Conservation (phyloP, 1,284 basidiomycete genomes). For the Puccinia coronata region DNA sequence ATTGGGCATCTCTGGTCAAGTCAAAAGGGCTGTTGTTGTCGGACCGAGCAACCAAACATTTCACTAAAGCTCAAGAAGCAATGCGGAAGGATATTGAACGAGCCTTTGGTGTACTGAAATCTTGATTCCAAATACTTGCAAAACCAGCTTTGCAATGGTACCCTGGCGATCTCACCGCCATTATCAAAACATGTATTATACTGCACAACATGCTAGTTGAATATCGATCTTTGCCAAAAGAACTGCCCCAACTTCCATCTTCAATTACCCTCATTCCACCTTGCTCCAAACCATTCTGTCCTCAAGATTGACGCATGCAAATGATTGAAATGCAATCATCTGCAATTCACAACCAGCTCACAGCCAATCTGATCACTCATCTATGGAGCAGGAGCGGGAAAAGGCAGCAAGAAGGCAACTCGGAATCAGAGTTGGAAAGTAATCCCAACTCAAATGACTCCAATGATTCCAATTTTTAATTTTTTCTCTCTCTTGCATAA, state of each 20-base stretch:
- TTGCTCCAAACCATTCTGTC: not conserved
- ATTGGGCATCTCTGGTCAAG: not conserved
- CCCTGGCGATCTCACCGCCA: not conserved
- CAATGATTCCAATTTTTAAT: too few relatives aligned
- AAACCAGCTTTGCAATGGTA: conserved; percentile 2
- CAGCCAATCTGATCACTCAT: too few relatives aligned
- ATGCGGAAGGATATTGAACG: not conserved
- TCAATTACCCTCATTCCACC: not conserved
- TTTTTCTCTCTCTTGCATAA: too few relatives aligned
- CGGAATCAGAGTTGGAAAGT: too few relatives aligned
- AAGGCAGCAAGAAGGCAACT: too few relatives aligned
- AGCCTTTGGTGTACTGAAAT: not conserved
- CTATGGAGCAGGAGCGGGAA: too few relatives aligned
- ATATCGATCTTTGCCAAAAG: not conserved
- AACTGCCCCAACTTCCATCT: not conserved
- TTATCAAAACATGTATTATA: conserved; percentile 1
- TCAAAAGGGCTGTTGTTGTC: not conserved
- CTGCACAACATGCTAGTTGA: conserved; percentile 11
- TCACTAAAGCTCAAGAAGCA: not conserved
- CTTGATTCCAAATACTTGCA: not conserved
- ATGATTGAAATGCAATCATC: too few relatives aligned
- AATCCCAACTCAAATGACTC: too few relatives aligned
- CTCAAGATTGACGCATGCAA: too few relatives aligned
- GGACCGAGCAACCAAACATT: not conserved
- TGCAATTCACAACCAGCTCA: too few relatives aligned